A percentile compares a stretch with the other conserved stretches of the same genome.
Conservation (phyloP, 1,284 basidiomycete genomes). For the Fistulina hepatica region DNA sequence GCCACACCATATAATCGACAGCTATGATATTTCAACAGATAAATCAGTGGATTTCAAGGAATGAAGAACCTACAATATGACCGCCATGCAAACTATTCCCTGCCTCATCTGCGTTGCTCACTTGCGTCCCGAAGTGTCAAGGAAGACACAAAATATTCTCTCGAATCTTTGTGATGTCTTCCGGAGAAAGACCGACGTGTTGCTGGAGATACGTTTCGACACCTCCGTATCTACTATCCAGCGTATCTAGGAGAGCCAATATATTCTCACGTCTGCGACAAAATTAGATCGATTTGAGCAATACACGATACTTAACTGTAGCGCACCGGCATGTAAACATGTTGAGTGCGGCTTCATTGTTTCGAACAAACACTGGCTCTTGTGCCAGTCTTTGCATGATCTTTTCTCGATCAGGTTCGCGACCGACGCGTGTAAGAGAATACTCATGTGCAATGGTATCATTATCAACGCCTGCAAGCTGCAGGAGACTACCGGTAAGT, state of each 20-base stretch:
- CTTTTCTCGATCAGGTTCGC: constrained; percentile 61
- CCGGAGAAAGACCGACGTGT: constrained; percentile 41
- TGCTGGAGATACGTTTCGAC: constrained; percentile 49
- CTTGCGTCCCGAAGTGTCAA: no score
- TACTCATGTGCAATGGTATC: constrained; percentile 61
- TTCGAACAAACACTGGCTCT: constrained; percentile 59
- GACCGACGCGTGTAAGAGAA: constrained; percentile 59
- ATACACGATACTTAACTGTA: neutral
- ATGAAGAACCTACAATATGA: no score
- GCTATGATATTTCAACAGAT: no score
- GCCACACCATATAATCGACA: no score
- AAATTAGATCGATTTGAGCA: neutral
- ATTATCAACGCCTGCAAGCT: constrained; percentile 63
- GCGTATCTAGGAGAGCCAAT: constrained; percentile 48
- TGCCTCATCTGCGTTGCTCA: no score
- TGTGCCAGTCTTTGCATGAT: constrained; percentile 55
- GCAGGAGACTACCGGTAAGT: constrained; percentile 1
- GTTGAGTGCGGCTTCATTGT: constrained; percentile 60
- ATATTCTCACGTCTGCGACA: constrained; percentile 57
- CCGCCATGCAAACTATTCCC: no score
- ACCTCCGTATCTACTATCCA: constrained; percentile 57
- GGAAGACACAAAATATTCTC: no score
- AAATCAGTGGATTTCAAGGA: no score
- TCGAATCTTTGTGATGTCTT: constrained; percentile 49
- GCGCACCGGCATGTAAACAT: constrained; percentile 66